Evolutionary conservation across 768 basidiomycete species (phyloP).

Genomic region (Leccinum subgranulosum): DNA sequence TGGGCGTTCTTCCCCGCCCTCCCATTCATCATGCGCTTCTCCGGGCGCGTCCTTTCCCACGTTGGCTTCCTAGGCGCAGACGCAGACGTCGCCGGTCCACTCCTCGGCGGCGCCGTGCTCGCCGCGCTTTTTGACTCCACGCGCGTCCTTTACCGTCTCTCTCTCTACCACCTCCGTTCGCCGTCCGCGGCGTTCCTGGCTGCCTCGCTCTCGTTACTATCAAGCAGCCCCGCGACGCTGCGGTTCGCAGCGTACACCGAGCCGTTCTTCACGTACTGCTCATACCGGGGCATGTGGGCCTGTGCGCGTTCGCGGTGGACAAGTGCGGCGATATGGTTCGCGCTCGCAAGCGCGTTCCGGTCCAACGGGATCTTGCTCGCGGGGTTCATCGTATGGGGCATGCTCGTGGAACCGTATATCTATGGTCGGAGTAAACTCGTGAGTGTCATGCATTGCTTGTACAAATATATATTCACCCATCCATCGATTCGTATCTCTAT

Average conservation of each 20-base stretch:
- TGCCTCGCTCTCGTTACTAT: slow-evolving; percentile 66
- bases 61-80: slow-evolving; percentile 1
- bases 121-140: slow-evolving; percentile 42
- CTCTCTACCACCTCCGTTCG: slow-evolving; percentile 52
- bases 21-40: slow-evolving; percentile 50
- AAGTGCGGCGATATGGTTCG: slow-evolving; percentile 57
- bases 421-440: slow-evolving; percentile 29
- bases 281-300: slow-evolving; percentile 51
- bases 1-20: slow-evolving; percentile 85
- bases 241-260: slow-evolving; percentile 77
- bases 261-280: slow-evolving; percentile 79
- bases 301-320: slow-evolving; percentile 44
- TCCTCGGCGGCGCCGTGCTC: slow-evolving; percentile 38
- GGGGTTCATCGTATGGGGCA: slow-evolving; percentile 79
- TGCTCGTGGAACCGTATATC: slow-evolving; percentile 55
- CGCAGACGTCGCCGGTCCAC: slow-evolving; percentile 17
- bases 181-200: slow-evolving; percentile 59
- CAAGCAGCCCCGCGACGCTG: slow-evolving; percentile 76
- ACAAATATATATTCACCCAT: not conserved
- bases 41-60: slow-evolving; percentile 21
- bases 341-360: slow-evolving; percentile 61
- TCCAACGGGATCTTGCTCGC: slow-evolving; percentile 75
- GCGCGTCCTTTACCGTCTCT: slow-evolving; percentile 53
- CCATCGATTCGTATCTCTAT: not conserved
- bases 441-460: slow-evolving; percentile 9